These are phyloP conservation scores for Aspergillus versicolor DNA, from an alignment of 2,329 filamentous ascomycete species.

Conservation along the genomic window DNA sequence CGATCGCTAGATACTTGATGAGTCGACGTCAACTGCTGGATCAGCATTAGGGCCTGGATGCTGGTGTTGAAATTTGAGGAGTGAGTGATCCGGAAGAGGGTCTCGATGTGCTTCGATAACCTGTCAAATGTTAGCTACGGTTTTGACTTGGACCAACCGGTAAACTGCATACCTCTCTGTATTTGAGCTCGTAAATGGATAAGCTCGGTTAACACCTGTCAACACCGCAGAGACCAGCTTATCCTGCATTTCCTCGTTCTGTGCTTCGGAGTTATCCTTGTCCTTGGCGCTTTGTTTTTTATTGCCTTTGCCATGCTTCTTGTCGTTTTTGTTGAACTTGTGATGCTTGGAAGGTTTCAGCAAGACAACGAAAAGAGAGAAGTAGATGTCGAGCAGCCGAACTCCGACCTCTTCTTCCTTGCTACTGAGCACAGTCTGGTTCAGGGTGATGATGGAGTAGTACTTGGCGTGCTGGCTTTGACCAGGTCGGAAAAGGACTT, in stretches of 20 bases:
- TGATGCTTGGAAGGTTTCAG: conserved; percentile 62
- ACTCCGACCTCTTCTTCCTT: conserved; percentile 81
- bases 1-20: conserved; percentile 82
- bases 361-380: conserved; percentile 79
- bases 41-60: conserved; percentile 89
- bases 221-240: conserved; percentile 90
- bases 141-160: background rate
- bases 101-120: conserved; percentile 86
- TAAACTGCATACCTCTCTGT: conserved; percentile 61
- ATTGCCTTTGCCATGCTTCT: conserved; percentile 36
- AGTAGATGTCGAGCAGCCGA: conserved; percentile 85
- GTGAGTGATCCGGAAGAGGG: conserved; percentile 92
- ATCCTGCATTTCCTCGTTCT: conserved; percentile 72
- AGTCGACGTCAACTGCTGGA: conserved; percentile 82
- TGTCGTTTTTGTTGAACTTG: conserved; percentile 35
- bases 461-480: conserved; percentile 90
- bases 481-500: conserved; percentile 81
- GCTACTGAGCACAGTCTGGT: conserved; percentile 87
- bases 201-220: conserved; percentile 92
- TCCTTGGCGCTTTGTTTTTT: conserved; percentile 44
- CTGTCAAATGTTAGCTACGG: conserved; percentile 41
- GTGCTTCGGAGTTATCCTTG: conserved; percentile 43
- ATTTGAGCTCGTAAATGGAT: conserved; percentile 84
- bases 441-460: conserved; percentile 93
- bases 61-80: conserved; percentile 99